phyloP scores from a whole-genome alignment of 768 basidiomycete genomes.

The Agrocybe pediades region DNA sequence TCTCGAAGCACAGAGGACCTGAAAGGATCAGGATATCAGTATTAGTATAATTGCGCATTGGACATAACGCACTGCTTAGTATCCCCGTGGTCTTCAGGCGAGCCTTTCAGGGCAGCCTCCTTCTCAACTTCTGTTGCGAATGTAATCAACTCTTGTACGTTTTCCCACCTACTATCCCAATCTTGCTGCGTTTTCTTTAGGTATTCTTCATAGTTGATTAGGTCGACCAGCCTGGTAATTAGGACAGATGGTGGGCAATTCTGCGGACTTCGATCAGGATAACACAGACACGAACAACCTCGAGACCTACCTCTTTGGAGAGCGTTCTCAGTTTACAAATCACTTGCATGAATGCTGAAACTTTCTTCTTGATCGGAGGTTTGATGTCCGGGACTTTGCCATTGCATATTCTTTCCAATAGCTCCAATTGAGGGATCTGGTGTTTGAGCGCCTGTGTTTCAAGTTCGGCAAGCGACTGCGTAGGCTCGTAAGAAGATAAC shows the following conservation, averaged over 20 bases:
- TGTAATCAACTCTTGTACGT: conserved; percentile 82
- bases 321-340: conserved; percentile 54
- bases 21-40: conserved; percentile 3
- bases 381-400: conserved; percentile 65
- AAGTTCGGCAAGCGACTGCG: conserved; percentile 64
- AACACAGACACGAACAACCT: not conserved
- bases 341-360: conserved; percentile 58
- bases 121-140: conserved; percentile 64
- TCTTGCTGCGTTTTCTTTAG: conserved; percentile 74
- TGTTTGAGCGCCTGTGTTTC: conserved; percentile 49
- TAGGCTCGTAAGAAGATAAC: not conserved
- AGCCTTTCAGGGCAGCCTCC: conserved; percentile 22
- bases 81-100: not conserved
- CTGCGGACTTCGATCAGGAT: conserved; percentile 33
- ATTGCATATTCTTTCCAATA: conserved; percentile 67
- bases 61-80: conserved; percentile 6
- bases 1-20: conserved; percentile 63
- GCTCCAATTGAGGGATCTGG: conserved; percentile 54
- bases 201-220: conserved; percentile 67
- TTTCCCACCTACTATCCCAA: conserved; percentile 79
- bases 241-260: conserved; percentile 63
- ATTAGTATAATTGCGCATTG: not conserved
- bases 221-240: conserved; percentile 55
- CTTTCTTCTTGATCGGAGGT: conserved; percentile 63
- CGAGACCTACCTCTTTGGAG: conserved; percentile 60